Evolutionary conservation across 2,329 filamentous ascomycete genomes (phyloP), one percentile per base, ranked within the genome.

Genomic region (Septoria linicola): DNA sequence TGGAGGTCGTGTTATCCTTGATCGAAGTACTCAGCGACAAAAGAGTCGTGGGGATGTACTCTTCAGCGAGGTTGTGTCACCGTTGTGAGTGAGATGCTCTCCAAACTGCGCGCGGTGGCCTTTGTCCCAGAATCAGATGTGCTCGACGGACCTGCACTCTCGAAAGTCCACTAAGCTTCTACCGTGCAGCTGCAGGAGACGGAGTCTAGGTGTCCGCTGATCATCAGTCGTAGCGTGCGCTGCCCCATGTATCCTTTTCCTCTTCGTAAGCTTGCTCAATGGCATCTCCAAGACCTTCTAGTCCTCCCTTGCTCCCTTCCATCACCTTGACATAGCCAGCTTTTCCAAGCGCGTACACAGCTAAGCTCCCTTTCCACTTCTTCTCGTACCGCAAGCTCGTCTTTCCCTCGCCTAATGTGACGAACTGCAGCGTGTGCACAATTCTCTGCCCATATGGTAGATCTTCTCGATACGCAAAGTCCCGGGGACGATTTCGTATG

Each of bases 231-330:
- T 49, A 53, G 14, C 44, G 27, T 23, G 44, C 39, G 43, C 16
- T 39, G 10, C 44, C 50, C 50, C 50, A 49, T 19, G 6, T 74
- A 68, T 53, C 77, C 73, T 0, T 80, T 77, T 1, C 46, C 30
- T 50, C 51, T 25, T 31, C 41, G 46, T 37, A 50, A 23, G 51
- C 42, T 42, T 51, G 41, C 31, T 50, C 41, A 32, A 54, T 41
- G 20, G 42, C 47, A 20, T 8, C 13, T n/a, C 34, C 30, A 11
- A 51, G 4, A 1, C 41, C 49, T 32, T 49, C 30, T 17, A 50
- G 42, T 4, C 8, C 40, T 20, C 46, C 45, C 4, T 5, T 19
- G n/a, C 34, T 25, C 10, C 27, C 37, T 16, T 30, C 30, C 19
- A 21, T 21, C 4, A 36, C 41, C 20, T 19, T 32, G 5, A 31